phyloP scores from a whole-genome alignment of 2,329 filamentous ascomycete species.

The Plenodomus biglobosus region DNA sequence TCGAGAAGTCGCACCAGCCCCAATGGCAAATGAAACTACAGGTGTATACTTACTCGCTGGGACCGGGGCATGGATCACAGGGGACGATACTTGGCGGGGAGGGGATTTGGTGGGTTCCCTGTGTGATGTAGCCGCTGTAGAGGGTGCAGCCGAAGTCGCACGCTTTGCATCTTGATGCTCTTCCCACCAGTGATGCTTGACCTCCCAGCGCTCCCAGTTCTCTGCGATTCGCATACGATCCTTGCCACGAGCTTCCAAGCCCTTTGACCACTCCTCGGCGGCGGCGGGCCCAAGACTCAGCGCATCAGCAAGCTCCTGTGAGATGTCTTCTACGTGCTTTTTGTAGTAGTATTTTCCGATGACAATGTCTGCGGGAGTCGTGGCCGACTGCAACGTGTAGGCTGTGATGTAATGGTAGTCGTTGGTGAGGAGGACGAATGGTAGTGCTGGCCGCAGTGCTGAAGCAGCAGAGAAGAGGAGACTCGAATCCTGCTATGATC shows the following conservation, averaged over 20 bases:
- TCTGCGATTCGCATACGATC: slow-evolving; percentile 62
- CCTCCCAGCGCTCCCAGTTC: slow-evolving; percentile 76
- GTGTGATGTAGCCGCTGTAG: slow-evolving; percentile 19
- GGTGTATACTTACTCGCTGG: slow-evolving; percentile 40
- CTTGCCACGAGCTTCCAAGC: slow-evolving; percentile 65
- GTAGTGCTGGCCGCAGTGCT: slow-evolving; percentile 66
- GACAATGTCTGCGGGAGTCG: slow-evolving; percentile 52
- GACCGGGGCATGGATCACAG: slow-evolving; percentile 37
- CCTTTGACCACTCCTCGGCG: slow-evolving; percentile 77
- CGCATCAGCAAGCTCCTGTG: slow-evolving; percentile 63
- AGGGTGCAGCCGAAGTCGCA: slow-evolving; percentile 19
- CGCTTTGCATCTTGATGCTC: slow-evolving; percentile 14
- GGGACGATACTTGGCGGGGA: slow-evolving; percentile 28
- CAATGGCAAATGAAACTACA: slow-evolving; percentile 17
- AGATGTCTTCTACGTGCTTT: slow-evolving; percentile 63
- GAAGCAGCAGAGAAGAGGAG: slow-evolving; percentile 65
- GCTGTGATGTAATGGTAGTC: slow-evolving; percentile 63
- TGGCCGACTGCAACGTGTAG: slow-evolving; percentile 55
- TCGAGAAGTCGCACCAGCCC: slow-evolving; percentile 15
- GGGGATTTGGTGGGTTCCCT: slow-evolving; percentile 29
- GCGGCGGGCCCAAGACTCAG: slow-evolving; percentile 67
- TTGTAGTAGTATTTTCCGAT: slow-evolving; percentile 68
- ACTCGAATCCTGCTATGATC: slow-evolving; percentile 63
- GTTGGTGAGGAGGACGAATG: slow-evolving; percentile 66
- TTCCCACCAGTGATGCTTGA: slow-evolving; percentile 40